phyloP scores from a whole-genome alignment of 768 basidiomycete species.

The Mycena pura region DNA sequence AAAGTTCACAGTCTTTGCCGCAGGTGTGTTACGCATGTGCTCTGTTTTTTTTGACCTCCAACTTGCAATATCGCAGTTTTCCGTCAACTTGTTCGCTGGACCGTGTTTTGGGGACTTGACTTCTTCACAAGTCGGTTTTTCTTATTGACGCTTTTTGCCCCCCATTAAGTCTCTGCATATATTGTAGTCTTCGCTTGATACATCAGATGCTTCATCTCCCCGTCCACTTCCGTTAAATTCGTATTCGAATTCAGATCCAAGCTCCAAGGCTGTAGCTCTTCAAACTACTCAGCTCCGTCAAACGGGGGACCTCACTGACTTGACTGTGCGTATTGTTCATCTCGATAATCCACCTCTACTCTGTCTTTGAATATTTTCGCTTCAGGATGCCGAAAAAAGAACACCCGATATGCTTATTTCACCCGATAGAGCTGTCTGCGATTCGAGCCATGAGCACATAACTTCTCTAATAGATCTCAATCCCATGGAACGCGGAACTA shows the following conservation, averaged over 20 bases:
- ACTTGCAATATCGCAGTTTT: conserved; percentile 12
- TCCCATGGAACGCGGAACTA: neutral
- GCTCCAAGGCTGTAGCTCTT: neutral
- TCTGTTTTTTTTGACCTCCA: neutral
- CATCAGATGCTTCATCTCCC: conserved; percentile 24
- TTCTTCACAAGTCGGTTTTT: conserved; percentile 27
- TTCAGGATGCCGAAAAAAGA: conserved; percentile 3
- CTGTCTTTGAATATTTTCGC: neutral
- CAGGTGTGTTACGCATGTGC: neutral
- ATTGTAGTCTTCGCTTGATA: conserved; percentile 4
- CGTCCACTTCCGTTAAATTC: conserved; percentile 12
- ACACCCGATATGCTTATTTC: neutral
- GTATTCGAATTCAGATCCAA: neutral
- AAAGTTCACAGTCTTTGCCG: too few species aligned
- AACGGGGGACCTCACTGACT: conserved; percentile 6
- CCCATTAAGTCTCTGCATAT: too few species aligned
- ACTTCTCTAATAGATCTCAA: neutral
- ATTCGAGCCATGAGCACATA: neutral
- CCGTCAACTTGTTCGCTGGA: conserved; percentile 26
- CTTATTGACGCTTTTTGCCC: neutral
- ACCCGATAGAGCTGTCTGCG: neutral
- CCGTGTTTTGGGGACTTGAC: conserved; percentile 35
- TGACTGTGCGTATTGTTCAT: neutral
- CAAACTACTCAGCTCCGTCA: neutral
- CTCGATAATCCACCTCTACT: too few species aligned